Percentiles rank a stretch among this genome's conserved stretches.
phyloP scores from a whole-genome alignment of 169 alveolate genomes.

The Perkinsus marinus region DNA sequence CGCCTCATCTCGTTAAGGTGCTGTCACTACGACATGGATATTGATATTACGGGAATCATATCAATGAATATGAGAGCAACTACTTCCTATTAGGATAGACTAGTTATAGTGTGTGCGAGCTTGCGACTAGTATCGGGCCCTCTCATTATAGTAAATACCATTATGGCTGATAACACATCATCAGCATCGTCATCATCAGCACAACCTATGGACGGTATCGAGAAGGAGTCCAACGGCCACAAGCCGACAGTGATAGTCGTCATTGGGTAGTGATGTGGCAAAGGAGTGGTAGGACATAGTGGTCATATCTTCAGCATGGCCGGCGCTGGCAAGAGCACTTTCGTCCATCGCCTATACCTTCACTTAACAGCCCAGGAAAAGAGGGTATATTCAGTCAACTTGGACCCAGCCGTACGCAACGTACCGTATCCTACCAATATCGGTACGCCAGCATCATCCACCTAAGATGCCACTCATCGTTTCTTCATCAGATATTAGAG shows the following conservation, averaged over 20 bases:
- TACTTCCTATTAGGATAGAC: too few species aligned
- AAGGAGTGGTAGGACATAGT: background rate
- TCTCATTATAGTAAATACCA: too few species aligned
- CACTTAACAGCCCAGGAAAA: conserved; percentile 17
- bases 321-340: conserved; percentile 31
- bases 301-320: conserved; percentile 29
- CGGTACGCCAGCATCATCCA: conserved; percentile 32
- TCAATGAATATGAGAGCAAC: too few species aligned
- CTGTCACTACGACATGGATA: too few species aligned
- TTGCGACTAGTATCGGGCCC: too few species aligned
- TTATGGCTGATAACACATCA: too few species aligned
- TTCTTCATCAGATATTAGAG: conserved; percentile 71
- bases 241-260: background rate
- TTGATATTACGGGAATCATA: too few species aligned
- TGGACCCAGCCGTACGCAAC: conserved; percentile 92
- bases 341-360: conserved; percentile 11
- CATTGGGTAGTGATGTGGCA: background rate
- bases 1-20: too few species aligned
- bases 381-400: conserved; percentile 81
- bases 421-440: conserved; percentile 35
- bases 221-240: background rate
- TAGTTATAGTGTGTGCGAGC: too few species aligned
- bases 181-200: background rate
- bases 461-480: conserved; percentile 15
- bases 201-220: background rate